Conservation (phyloP, 495 filamentous ascomycete species). For the Xylaria telfairii region DNA sequence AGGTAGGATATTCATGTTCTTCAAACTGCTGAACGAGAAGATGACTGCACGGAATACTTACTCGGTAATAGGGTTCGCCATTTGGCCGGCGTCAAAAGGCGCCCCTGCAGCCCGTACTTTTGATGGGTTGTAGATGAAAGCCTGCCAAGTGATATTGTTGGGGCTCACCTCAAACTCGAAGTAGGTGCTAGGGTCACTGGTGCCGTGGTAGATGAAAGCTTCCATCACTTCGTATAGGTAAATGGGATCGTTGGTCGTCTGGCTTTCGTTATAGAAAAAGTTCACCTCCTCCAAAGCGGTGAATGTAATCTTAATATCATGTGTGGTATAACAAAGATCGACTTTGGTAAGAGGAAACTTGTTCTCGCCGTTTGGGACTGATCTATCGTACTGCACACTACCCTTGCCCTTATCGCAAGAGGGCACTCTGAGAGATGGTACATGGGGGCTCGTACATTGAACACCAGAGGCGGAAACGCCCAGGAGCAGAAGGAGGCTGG, state of each 20-base stretch:
- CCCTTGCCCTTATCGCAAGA: slow-evolving; percentile 36
- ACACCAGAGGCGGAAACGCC: slow-evolving; percentile 13
- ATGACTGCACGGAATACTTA: background rate
- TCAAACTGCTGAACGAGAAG: background rate
- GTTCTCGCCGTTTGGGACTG: slow-evolving; percentile 31
- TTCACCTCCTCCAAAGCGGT: slow-evolving; percentile 40
- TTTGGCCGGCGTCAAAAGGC: slow-evolving; percentile 35
- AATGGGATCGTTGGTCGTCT: slow-evolving; percentile 40
- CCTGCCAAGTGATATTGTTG: slow-evolving; percentile 46
- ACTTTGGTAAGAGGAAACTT: slow-evolving; percentile 41
- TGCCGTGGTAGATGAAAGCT: slow-evolving; percentile 41
- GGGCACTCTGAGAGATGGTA: slow-evolving; percentile 35
- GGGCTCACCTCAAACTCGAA: slow-evolving; percentile 46
- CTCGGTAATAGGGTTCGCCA: slow-evolving; percentile 34
- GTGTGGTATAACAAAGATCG: slow-evolving; percentile 42
- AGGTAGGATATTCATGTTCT: too few species aligned
- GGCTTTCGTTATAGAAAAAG: slow-evolving; percentile 41
- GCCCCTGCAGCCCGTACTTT: slow-evolving; percentile 37
- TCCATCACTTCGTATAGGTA: slow-evolving; percentile 47
- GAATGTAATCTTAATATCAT: slow-evolving; percentile 38
- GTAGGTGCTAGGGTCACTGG: slow-evolving; percentile 41
- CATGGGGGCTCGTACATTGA: background rate
- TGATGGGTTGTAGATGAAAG: slow-evolving; percentile 45
- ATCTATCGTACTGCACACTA: slow-evolving; percentile 37
- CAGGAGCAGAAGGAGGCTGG: slow-evolving; percentile 19